Conservation (phyloP, 2,329 filamentous ascomycete species). For the Thielaviopsis punctulata region DNA sequence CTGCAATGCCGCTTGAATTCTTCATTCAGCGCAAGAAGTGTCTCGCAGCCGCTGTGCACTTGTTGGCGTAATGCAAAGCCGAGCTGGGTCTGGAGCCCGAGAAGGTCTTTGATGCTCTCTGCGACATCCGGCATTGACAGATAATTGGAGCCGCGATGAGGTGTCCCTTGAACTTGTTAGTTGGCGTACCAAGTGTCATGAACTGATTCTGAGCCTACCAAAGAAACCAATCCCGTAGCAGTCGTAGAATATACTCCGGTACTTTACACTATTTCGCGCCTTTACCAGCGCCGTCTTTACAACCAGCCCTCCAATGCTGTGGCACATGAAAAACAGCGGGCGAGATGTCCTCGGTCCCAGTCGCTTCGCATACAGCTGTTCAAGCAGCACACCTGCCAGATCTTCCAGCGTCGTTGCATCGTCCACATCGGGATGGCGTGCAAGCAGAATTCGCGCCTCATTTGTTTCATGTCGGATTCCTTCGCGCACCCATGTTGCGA, state of each 20-base stretch:
- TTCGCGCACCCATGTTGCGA: constrained; percentile 34
- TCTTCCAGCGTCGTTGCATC: constrained; percentile 26
- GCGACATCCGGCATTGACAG: constrained; percentile 40
- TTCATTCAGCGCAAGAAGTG: constrained; percentile 32
- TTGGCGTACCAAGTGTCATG: too few relatives aligned
- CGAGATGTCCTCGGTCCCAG: constrained; percentile 19
- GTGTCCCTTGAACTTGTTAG: constrained; percentile 31
- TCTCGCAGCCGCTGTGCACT: constrained; percentile 32
- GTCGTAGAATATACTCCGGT: constrained; percentile 31
- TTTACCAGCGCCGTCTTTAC: constrained; percentile 38
- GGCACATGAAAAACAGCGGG: constrained; percentile 42
- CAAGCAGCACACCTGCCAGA: constrained; percentile 30
- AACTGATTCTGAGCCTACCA: constrained; percentile 22
- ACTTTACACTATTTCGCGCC: constrained; percentile 23
- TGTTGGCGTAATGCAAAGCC: constrained; percentile 32
- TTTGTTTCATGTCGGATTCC: constrained; percentile 31
- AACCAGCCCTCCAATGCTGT: constrained; percentile 43
- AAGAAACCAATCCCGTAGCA: constrained; percentile 46
- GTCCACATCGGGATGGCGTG: constrained; percentile 27
- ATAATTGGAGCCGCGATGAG: constrained; percentile 46
- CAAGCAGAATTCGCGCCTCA: constrained; percentile 33
- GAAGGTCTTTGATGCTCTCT: constrained; percentile 32
- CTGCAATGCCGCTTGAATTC: constrained; percentile 38
- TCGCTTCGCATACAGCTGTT: constrained; percentile 24
- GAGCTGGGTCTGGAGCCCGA: constrained; percentile 33